These are phyloP conservation scores for Arthrocladium fulminans DNA, from an alignment of 2,329 filamentous ascomycete genomes.

Conservation along the genomic window DNA sequence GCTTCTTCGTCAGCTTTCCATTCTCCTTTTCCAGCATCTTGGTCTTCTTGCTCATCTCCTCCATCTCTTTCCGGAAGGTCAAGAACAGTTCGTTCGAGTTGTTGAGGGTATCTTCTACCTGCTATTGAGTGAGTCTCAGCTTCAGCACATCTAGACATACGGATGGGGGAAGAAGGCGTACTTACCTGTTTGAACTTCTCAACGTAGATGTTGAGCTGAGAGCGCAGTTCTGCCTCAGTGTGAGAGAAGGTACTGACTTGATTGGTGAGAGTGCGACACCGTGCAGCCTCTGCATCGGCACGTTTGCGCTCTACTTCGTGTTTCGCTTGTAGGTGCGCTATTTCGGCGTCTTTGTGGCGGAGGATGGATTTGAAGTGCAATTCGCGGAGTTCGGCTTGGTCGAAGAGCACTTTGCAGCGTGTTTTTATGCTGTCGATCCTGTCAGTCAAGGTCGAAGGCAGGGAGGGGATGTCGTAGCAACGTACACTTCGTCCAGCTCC, in stretches of 20 bases:
- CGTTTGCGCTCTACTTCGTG: slow-evolving; percentile 84
- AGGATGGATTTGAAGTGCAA: slow-evolving; percentile 87
- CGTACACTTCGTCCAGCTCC: slow-evolving; percentile 81
- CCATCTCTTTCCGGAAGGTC: slow-evolving; percentile 97
- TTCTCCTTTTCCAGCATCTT: slow-evolving; percentile 97
- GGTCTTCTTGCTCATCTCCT: slow-evolving; percentile 99
- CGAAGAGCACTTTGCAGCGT: slow-evolving; percentile 87
- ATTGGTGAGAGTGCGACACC: slow-evolving; percentile 74
- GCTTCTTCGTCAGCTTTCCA: slow-evolving; percentile 78
- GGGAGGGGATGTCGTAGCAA: slow-evolving; percentile 16
- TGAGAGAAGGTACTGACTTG: slow-evolving; percentile 95
- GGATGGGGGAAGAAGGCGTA: slow-evolving; percentile 21
- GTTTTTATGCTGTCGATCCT: slow-evolving; percentile 50
- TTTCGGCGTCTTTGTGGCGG: slow-evolving; percentile 89
- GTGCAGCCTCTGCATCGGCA: slow-evolving; percentile 69
- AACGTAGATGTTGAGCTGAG: slow-evolving; percentile 95
- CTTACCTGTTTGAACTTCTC: slow-evolving; percentile 99
- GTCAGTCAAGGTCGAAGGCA: slow-evolving; percentile 10
- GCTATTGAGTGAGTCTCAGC: slow-evolving; percentile 28
- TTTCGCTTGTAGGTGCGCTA: slow-evolving; percentile 81
- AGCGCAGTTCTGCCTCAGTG: slow-evolving; percentile 85
- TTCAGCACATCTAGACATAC: slow-evolving; percentile 20
- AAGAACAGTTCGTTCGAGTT: slow-evolving; percentile 97
- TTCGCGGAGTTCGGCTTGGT: slow-evolving; percentile 93
- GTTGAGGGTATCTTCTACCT: slow-evolving; percentile 98